Evolutionary conservation across 495 filamentous ascomycete species (phyloP), one percentile per base, ranked within the genome.

Genomic region (Talaromyces borbonicus): DNA sequence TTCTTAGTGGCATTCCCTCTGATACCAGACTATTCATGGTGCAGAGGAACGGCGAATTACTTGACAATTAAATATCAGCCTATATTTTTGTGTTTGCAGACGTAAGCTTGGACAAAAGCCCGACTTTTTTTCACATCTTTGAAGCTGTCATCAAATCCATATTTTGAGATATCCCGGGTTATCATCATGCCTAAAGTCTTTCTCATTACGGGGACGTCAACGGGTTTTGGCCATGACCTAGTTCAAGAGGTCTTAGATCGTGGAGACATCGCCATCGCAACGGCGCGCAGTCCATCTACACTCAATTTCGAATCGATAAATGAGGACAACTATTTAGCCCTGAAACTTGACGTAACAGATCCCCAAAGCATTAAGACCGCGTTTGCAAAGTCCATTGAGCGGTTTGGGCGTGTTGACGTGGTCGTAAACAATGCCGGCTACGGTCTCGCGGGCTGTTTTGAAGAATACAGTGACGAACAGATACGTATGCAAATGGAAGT

Each of bases 361-460:
- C 48, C 37, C 14, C 38, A 51, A 8, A 61, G 61, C 8, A 66
- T 79, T 43, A 54, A 62, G 14, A 46, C 57, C 1, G 70, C 72
- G 3, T 48, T 79, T 14, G 22, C 51, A 5, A 47, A 52, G 1
- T 54, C 68, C 0, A 24, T 71, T 1, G 49, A 46, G 0, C 60
- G 57, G 27, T 75, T 75, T 50, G 53, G 55, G 20, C 69, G 66
- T 27, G 60, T 80, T 46, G 73, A 80, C 43, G 67, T 78, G 15
- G 54, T 76, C 15, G 69, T 78, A 50, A 78, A 79, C 60, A 80
- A 78, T 39, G 74, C 75, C 2, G 75, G 75, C 15, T 75, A 75
- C 49, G 52, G 58, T 4, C 59, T 73, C 5, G 43, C 48, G 12
- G 74, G 72, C 6, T 62, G 63, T 44, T 62, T 69, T 23, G 74